Base-by-base conservation (phyloP, 306 rosid genomes). In the Pterocarpus santalinus region DNA sequence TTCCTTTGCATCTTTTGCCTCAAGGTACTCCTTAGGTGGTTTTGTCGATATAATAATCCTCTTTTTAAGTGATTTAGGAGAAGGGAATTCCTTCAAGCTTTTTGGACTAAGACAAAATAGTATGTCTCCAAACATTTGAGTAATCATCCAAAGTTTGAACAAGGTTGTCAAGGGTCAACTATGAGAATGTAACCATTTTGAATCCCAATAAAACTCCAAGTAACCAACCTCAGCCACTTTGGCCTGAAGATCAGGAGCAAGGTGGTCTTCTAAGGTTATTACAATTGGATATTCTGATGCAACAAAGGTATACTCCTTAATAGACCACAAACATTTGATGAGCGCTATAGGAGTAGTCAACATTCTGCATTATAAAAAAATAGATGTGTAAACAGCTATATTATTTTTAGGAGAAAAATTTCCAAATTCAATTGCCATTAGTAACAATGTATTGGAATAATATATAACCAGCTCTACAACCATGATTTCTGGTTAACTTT, bases 11-110 rank as follows among this genome's bases (percentile, higher is more conserved):
- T 87, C 96, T 83, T 90, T 91, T 52, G 89, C 90, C 83, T 87
- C 90, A 57, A 88, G 97, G 89, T 96, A 96, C 85, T 96, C 97
- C 89, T 90, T 89, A 63, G 99, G 99, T n/a, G 99, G 99, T 82
- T 96, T 96, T 49, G 99, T 96, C 33, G 99, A 96, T 85, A 96
- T 86, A 22, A 96, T 90, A 75, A 96, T 88, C 77, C 88, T 90
- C 79, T 38, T 83, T 90, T 90, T 93, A 46, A 96, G 86, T 35
- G 91, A 93, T 65, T 87, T 94, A 2, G 99, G 99, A 65, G 98
- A 93, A 85, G 97, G 99, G 82, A 96, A 96, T 76, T 96, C 95
- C 83, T 81, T 85, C 85, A 93, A 81, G 85, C 80, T 70, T 78
- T 94, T 97, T 7, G 94, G 11, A 72, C 86, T 78, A 87, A 98